phyloP scores from a whole-genome alignment of 1,284 basidiomycete genomes.

The Tylopilus orsonianus region DNA sequence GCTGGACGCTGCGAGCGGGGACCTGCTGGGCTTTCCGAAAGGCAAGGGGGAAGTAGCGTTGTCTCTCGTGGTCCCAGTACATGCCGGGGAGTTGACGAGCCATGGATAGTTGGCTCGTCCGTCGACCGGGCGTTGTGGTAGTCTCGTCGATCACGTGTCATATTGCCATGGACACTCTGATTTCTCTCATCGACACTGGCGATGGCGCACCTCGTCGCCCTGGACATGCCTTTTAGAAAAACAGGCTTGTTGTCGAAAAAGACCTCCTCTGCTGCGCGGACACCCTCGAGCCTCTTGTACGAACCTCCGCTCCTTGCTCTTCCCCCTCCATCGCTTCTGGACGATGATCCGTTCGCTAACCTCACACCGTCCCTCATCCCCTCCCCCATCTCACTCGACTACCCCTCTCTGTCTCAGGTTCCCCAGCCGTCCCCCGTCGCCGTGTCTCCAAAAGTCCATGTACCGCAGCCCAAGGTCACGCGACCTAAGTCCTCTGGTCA shows the following conservation, averaged over 20 bases:
- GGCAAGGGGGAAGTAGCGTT: slow-evolving; percentile 53
- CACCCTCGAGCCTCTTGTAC: too few species aligned
- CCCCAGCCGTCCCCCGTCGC: slow-evolving; percentile 21
- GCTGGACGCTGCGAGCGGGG: slow-evolving; percentile 3
- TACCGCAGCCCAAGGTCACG: slow-evolving; percentile 14
- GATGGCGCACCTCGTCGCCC: too few species aligned
- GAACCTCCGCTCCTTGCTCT: not conserved
- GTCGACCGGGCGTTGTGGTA: too few species aligned
- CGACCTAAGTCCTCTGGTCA: slow-evolving; percentile 40
- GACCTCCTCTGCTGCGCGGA: too few species aligned
- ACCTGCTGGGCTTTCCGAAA: slow-evolving; percentile 19
- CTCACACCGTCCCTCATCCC: slow-evolving; percentile 29
- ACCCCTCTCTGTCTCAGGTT: slow-evolving; percentile 23
- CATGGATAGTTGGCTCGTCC: slow-evolving; percentile 33
- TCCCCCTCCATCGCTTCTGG: slow-evolving; percentile 40
- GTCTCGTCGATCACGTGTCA: not conserved
- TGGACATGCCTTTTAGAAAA: slow-evolving; percentile 11
- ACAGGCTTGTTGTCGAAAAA: slow-evolving; percentile 40
- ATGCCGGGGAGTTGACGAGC: slow-evolving; percentile 51
- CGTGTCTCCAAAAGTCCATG: slow-evolving; percentile 15
- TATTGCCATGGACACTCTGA: slow-evolving; percentile 7
- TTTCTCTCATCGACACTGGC: not conserved
- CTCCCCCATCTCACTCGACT: slow-evolving; percentile 17
- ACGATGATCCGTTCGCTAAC: slow-evolving; percentile 72
- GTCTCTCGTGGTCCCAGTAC: slow-evolving; percentile 47